phyloP scores from a whole-genome alignment of 2,329 filamentous ascomycete genomes.

The Blastomyces parvus region DNA sequence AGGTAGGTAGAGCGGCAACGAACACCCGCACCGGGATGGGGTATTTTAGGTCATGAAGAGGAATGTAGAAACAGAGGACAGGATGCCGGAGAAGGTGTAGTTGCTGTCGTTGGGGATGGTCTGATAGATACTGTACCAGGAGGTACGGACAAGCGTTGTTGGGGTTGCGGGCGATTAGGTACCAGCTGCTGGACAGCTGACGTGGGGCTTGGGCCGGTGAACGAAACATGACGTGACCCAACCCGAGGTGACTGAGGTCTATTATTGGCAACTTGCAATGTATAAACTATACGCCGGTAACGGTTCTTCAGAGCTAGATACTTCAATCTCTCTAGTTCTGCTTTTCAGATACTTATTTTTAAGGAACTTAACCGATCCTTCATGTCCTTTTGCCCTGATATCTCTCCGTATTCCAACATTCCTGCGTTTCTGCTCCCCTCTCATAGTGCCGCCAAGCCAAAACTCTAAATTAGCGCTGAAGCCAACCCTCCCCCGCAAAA shows the following conservation, averaged over 20 bases:
- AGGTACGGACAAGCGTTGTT: background rate
- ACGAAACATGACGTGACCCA: conserved; percentile 1
- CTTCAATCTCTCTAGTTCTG: background rate
- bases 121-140: background rate
- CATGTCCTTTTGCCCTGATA: background rate
- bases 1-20: background rate
- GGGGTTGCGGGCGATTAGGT: background rate
- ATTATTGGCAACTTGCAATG: background rate
- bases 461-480: background rate
- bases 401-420: no score
- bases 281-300: background rate
- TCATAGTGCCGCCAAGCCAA: background rate
- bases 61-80: background rate
- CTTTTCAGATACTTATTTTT: no score
- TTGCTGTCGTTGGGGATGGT: background rate
- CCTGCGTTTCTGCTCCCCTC: background rate
- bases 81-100: background rate
- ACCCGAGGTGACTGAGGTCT: no score
- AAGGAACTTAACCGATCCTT: background rate
- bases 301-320: background rate
- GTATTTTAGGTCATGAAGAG: background rate
- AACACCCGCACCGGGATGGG: background rate
- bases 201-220: background rate
- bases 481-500: background rate
- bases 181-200: background rate